Base-by-base conservation (phyloP, 495 filamentous ascomycete species). In the Cercophora sp. region DNA sequence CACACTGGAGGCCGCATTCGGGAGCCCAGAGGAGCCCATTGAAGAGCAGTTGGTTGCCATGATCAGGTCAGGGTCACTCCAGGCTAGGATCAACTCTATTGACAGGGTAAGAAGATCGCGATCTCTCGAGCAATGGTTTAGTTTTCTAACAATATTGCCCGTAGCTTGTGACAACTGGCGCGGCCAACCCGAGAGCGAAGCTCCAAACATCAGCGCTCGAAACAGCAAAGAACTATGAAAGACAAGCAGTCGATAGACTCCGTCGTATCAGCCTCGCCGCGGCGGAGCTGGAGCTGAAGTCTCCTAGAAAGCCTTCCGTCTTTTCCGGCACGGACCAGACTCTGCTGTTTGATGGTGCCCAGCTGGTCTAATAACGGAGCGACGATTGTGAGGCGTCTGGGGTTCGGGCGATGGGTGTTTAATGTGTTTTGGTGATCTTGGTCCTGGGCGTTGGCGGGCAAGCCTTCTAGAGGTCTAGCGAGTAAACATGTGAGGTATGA, bases 41-140 rank as follows among this genome's bases (percentile, higher is more conserved):
- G 85, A 90, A 55, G 77, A 82, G 31, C 90, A 96, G 67, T 75
- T 96, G 18, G 77, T 85, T 24, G 60, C 60, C 1, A 86, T 98
- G 76, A 96, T 98, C 59, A 74, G 83, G 53, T 67, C 70, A 2
- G 84, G 82, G 8, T 74, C 76, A 1, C 70, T 98, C n/a, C 73
- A 90, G 42, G 88, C 88, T 0, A 80, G 91, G 32, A 86, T 98
- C 46, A 88, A 98, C 60, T 80, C 88, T 0, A 85, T 92, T 50
- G 87, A 91, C 57, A 75, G 79, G 54, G 81, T 92, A 65, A 48
- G 72, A 58, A 11, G 19, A n/a, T n/a, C 39, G 25, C n/a, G 3
- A 22, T n/a, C 23, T 10, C 35, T 35, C 52, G 36, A n/a, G 4
- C 3, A 11, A 8, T 9, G 0, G 10, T 10, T n/a, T 4, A 36